Evolutionary conservation across 73 alveolate genomes (phyloP), one percentile per base, ranked within the genome.

Genomic region (Paramecium primaurelia): DNA sequence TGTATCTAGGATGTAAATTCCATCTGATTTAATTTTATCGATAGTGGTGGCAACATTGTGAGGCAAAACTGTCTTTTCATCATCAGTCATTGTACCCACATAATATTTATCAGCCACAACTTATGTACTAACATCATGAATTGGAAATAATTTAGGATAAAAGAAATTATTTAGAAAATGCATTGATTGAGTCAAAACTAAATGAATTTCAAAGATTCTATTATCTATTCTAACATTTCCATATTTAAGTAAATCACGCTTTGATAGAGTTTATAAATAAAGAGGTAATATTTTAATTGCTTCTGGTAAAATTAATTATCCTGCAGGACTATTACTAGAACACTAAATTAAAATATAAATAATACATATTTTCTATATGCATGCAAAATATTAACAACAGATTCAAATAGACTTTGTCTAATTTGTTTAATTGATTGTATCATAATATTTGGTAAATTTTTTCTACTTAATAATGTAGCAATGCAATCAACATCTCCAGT

Each of bases 231-330:
- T 92, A 68, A 83, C 86, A 20, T 75, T 84, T n/a, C 93, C 95
- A 1, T 26, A 32, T 88, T 47, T 88, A 14, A 88, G 86, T 36
- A 92, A 92, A 12, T 93, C 95, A 14, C 93, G 59, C 59, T 95
- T 95, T 18, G 92, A 30, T 4, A 93, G 87, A 59, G 97, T 49
- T 14, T 92, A 93, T 34, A 88, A n/a, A 73, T 94, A 96, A 14
- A 94, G 58, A 16, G 96, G 96, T 59, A 94, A 73, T 2, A 75
- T 80, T 64, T 92, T 93, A 3, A 95, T 85, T 11, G 93, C 80
- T 18, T 96, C 98, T 28, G 98, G 97, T 30, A 94, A 32, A 20
- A 96, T 77, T 9, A 96, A 44, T 71, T 96, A 86, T 5, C 95
- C 71, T 26, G 98, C 95, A 6, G 95, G 87, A 59, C 96, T 88